Percentiles rank a stretch among this genome's conserved stretches.
Evolutionary conservation across 495 filamentous ascomycete genomes (phyloP).

Genomic region (Neurospora sublineolata): DNA sequence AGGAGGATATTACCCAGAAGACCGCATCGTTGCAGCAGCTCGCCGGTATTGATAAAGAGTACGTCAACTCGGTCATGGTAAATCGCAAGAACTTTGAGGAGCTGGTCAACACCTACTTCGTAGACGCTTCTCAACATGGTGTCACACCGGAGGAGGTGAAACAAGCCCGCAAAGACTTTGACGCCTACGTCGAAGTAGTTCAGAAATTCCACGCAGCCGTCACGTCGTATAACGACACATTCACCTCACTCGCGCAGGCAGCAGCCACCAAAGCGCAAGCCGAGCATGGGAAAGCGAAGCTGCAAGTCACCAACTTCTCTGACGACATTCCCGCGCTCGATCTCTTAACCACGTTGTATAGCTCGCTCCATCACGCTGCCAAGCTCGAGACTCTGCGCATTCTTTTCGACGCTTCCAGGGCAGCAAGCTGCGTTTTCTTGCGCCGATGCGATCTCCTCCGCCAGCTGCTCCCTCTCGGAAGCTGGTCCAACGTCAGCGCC

Average conservation of each 20-base stretch:
- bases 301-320: not conserved
- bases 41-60: not conserved
- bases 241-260: not conserved
- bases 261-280: not conserved
- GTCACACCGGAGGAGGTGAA: not conserved
- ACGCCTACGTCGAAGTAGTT: not conserved
- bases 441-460: not conserved
- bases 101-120: not conserved
- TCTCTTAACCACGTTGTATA: not conserved
- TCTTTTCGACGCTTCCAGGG: not conserved
- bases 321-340: not conserved
- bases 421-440: not conserved
- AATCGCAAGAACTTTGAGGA: not conserved
- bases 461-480: not conserved
- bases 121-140: not conserved
- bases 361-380: not conserved
- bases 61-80: not conserved
- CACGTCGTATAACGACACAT: not conserved
- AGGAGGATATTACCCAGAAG: not conserved
- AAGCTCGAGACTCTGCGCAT: not conserved
- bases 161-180: not conserved
- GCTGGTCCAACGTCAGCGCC: not conserved
- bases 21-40: not conserved
- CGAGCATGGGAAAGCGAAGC: not conserved
- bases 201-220: not conserved